Evolutionary conservation across 768 basidiomycete genomes (phyloP).

Genomic region (Boletus sp.): DNA sequence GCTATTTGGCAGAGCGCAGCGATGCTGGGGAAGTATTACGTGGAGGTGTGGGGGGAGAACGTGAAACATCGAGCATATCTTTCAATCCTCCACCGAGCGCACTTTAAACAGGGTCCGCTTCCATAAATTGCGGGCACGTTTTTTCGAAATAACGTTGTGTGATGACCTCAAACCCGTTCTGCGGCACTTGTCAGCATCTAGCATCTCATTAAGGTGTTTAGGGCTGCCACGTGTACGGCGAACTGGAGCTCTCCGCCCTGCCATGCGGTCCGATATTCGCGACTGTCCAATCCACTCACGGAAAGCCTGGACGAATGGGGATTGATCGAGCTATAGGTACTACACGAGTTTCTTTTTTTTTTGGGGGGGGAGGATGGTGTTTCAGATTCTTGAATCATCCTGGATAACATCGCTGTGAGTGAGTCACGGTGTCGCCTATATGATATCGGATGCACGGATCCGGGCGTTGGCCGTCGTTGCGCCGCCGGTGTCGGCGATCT

Average conservation of each 20-base stretch:
- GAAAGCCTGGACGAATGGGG: background rate
- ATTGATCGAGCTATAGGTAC: background rate
- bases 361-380: background rate
- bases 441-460: no score
- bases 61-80: background rate
- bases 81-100: background rate
- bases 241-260: background rate
- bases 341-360: background rate
- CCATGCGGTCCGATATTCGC: background rate
- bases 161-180: background rate
- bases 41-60: background rate
- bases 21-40: background rate
- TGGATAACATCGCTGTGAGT: background rate
- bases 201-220: background rate
- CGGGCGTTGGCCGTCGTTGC: background rate
- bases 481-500: background rate
- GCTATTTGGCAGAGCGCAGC: background rate
- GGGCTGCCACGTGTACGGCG: background rate
- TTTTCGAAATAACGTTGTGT: background rate
- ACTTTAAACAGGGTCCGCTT: background rate
- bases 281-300: background rate
- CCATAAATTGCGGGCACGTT: constrained; percentile 6
- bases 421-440: background rate
- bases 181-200: background rate
- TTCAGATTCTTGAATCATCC: no score